Base-by-base conservation (phyloP, 2,329 filamentous ascomycete genomes). In the Epichloe glyceriae region DNA sequence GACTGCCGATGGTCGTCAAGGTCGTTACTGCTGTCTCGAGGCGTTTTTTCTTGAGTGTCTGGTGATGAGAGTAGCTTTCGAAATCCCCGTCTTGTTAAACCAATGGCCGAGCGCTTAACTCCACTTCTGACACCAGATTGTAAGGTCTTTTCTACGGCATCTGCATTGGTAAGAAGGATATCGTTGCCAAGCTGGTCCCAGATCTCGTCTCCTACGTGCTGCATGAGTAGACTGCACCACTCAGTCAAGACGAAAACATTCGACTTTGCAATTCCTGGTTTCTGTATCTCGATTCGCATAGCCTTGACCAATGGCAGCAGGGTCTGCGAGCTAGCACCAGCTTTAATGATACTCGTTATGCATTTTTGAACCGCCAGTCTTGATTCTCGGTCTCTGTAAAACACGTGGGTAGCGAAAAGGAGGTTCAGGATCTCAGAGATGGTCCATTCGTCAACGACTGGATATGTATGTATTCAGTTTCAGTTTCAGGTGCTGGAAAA, bases 231-330 rank as follows among this genome's bases (percentile, higher is more conserved):
- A 52, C 85, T 86, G 66, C 83, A 88, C 91, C 91, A 98, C 66
- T 95, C 88, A 14, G 93, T 76, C 58, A 98, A 73, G 46, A 95
- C 88, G 64, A 96, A 95, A 5, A 89, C 86, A 67, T 82, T 94
- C 42, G 78, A 80, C 15, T 85, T 72, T 34, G 91, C 88, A 60
- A 97, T 83, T 55, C 81, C 83, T 17, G 77, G 71, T 65, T 95
- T 96, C 55, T 79, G 75, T 14, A 83, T 79, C 67, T 98, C 91
- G 34, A 74, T 70, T 54, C 83, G 79, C 53, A 96, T 67, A 47
- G 78, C 78, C 42, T 76, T 73, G 43, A 88, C 75, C 52, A 96
- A 78, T 1, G 76, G 72, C 39, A 79, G 71, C 46, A 93, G 69
- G 26, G 78, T 67, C 39, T 82, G 75, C 22, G 61, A 52, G 46